Percentiles rank a stretch among this genome's conserved stretches.
Conservation (phyloP, 192 early-diverging fungal species). For the Entomortierella parvispora region DNA sequence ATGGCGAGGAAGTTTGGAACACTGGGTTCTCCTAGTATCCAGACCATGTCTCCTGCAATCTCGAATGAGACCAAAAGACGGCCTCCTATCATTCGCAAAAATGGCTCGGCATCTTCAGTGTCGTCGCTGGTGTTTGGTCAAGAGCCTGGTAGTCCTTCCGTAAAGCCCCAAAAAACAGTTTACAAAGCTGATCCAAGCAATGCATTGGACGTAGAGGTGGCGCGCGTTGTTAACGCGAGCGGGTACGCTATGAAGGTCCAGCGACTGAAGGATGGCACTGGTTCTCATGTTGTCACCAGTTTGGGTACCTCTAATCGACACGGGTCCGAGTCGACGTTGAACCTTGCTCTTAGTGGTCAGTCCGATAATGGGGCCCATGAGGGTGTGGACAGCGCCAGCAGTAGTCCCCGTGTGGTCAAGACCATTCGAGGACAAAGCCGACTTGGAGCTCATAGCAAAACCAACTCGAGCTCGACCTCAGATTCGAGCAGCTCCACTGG, state of each 20-base stretch:
- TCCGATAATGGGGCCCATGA: conserved; percentile 32
- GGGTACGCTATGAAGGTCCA: conserved; percentile 62
- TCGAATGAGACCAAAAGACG: conserved; percentile 32
- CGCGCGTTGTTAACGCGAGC: conserved; percentile 67
- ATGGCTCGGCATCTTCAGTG: conserved; percentile 27
- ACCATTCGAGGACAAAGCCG: conserved; percentile 36
- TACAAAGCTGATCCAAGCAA: conserved; percentile 62
- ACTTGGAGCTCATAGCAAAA: neutral
- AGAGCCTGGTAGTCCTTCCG: conserved; percentile 6
- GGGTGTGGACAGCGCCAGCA: conserved; percentile 19
- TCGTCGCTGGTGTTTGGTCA: conserved; percentile 3
- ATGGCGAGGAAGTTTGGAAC: conserved; percentile 13
- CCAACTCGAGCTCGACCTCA: neutral
- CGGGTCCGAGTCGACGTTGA: conserved; percentile 35
- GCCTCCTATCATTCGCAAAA: conserved; percentile 24
- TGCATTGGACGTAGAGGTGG: conserved; percentile 68
- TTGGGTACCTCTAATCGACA: conserved; percentile 1
- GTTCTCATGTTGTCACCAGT: conserved; percentile 6
- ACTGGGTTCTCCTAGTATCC: conserved; percentile 16
- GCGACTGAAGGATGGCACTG: conserved; percentile 54
- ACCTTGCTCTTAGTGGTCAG: conserved; percentile 21
- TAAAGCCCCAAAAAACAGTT: conserved; percentile 13
- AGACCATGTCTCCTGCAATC: conserved; percentile 37
- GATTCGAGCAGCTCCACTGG: conserved; percentile 27
- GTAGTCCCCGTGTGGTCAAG: conserved; percentile 31